Conservation (phyloP, 108 stramenopile genomes). For the Mayamaea pseudoterrestris region DNA sequence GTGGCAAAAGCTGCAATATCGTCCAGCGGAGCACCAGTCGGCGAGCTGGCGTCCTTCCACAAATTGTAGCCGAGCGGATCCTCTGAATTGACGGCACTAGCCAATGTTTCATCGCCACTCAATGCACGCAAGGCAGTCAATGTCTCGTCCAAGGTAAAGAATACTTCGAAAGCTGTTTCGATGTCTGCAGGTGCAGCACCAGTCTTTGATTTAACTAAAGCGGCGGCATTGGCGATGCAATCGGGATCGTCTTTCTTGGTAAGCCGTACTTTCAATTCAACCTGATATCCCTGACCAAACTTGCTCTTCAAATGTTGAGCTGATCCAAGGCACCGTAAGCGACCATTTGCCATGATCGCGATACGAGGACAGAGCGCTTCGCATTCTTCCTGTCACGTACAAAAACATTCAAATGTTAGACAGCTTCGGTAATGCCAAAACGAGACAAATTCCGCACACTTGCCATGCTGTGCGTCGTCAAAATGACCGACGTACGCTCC, state of each 20-base stretch:
- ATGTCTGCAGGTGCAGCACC: background rate
- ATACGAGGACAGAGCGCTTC: conserved; percentile 94
- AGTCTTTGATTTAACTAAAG: conserved; percentile 6
- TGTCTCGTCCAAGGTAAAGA: conserved; percentile 38
- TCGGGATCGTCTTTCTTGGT: conserved; percentile 28
- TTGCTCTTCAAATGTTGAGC: conserved; percentile 78
- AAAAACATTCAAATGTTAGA: too few species aligned
- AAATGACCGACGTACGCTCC: conserved; percentile 57
- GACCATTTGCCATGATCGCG: conserved; percentile 92
- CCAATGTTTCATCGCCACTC: conserved; percentile 37
- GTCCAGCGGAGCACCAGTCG: conserved; percentile 25
- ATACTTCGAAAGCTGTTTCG: conserved; percentile 19
- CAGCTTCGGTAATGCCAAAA: conserved; percentile 88
- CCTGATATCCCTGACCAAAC: conserved; percentile 71
- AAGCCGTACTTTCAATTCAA: conserved; percentile 63
- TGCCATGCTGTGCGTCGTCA: conserved; percentile 66
- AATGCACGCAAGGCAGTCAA: conserved; percentile 16
- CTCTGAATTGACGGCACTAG: conserved; percentile 20
- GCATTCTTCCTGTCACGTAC: conserved; percentile 99
- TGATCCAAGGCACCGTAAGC: conserved; percentile 78
- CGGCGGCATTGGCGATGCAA: conserved; percentile 8
- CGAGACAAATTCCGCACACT: too few species aligned
- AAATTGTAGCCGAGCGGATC: conserved; percentile 42
- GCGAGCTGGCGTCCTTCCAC: conserved; percentile 44
- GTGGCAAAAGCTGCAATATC: conserved; percentile 49